Evolutionary conservation across 352 stramenopile genomes (phyloP), one percentile per base, ranked within the genome.

Genomic region (Globisporangium orthogonon): DNA sequence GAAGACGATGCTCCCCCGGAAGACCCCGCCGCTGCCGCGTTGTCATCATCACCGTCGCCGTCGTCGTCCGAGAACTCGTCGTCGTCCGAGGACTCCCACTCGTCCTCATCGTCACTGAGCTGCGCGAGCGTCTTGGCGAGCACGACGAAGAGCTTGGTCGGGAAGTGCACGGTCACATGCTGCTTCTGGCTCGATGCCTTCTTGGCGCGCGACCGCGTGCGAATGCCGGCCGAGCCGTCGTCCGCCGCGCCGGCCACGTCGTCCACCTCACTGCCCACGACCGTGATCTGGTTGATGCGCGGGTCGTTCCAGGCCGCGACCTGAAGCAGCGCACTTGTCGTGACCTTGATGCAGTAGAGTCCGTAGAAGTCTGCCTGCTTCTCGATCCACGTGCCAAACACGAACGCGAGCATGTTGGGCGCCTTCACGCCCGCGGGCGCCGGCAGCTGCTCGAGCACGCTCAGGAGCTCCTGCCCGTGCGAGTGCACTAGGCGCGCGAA

Each of bases 361-460:
- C 84, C 81, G 49, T 94, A 94, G 50, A 94, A 94, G 28, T 91
- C 81, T 15, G 74, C 62, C 54, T 94, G 84, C 61, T 89, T 90
- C 52, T 91, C 79, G 35, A 94, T 83, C 84, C 84, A 94, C 15
- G 80, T 88, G 33, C 67, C 63, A 52, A 91, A 86, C 2, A 94
- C 81, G 74, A 94, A 94, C 43, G 67, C 69, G 30, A 91, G 60
- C 79, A 91, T 83, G 50, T 78, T 91, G 4, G 67, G 63, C 31
- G 72, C 48, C 31, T 43, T 28, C 1, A 44, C 15, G 10, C 18
- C 14, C 47, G 60, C 44, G 2, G 77, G 77, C 35, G 77, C 54
- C 15, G 82, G 79, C 45, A 93, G 57, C 41, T 87, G 76, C 52
- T 90, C 83, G 45, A 93, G 54, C 0, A 89, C 75, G 35, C 84